Evolutionary conservation across 208 protist genomes (phyloP).

Genomic region (Wallacemonas sp.): DNA sequence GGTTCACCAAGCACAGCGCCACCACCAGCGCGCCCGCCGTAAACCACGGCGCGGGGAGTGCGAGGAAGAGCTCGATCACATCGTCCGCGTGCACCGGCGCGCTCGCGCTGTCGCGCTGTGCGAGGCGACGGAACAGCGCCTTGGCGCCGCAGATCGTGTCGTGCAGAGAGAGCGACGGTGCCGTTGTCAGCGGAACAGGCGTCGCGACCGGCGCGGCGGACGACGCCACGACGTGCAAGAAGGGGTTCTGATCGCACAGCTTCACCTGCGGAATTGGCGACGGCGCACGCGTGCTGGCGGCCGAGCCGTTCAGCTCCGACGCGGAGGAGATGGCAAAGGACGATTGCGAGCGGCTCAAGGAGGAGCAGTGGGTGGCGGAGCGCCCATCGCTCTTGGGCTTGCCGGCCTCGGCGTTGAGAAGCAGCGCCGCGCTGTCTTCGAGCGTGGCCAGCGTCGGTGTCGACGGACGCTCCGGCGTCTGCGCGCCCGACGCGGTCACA

Average conservation of each 20-base stretch:
- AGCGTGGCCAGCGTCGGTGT: neutral
- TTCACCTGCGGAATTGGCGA: neutral
- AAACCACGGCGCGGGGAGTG: slow-evolving; percentile 31
- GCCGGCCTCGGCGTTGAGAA: neutral
- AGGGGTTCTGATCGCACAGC: neutral
- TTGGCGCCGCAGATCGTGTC: neutral
- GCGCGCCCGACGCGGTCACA: too few species aligned
- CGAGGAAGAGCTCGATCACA: slow-evolving; percentile 34
- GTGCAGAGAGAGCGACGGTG: neutral
- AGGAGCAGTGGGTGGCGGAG: neutral
- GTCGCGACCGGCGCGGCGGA: too few species aligned
- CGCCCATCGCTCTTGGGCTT: neutral
- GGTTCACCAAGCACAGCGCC: slow-evolving; percentile 46
- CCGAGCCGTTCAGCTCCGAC: neutral
- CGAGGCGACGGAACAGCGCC: neutral
- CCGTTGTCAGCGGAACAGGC: neutral
- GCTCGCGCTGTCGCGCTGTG: slow-evolving; percentile 13
- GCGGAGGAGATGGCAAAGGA: slow-evolving; percentile 10
- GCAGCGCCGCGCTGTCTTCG: neutral
- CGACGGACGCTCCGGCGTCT: too few species aligned
- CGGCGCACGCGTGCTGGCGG: neutral
- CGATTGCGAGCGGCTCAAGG: slow-evolving; percentile 1
- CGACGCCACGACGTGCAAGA: neutral
- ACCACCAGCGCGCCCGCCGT: slow-evolving; percentile 36
- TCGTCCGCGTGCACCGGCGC: slow-evolving; percentile 27